Base-by-base conservation (phyloP, 140 eudicot species). In the Anethum foeniculum region DNA sequence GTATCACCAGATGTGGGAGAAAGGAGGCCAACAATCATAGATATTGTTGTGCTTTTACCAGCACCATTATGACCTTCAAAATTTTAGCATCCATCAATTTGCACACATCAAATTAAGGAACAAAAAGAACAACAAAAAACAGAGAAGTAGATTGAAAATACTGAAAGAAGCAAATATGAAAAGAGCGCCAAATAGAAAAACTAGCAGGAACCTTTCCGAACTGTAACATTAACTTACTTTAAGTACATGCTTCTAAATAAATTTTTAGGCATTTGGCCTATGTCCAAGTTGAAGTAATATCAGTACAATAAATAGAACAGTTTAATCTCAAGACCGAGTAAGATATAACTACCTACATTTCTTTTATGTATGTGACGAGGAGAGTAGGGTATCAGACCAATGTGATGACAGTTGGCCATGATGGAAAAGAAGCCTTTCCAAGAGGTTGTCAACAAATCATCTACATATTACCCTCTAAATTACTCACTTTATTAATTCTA, bases 11-110 rank as follows among this genome's bases (percentile, higher is more conserved):
- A 91, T 72, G 99, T 89, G 38, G 99, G 99, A 81, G 84, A 86
- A 84, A 95, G 89, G 90, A 95, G 99, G 80, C 99, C 99, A 86
- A 93, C 99, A 44, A 95, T 97, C 98, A 95, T 91, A 52, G 99
- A 89, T 80, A 95, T 95, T 76, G 99, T 93, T 19, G 97, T 95
- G 90, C 99, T 95, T 82, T 95, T 95, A 72, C 99, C 99, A 84
- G 99, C 99, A 81, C 99, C 99, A 86, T 95, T 95, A 75, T 95
- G 99, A 67, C 99, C 99, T 90, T 71, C 84, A 88, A 71, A 84
- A 23, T 23, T 80, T 60, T 23, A 58, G n/a, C 36, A 47, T n/a
- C 54, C 30, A 23, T 64, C 41, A 75, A 38, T 39, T 58, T 44
- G 80, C n/a, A 51, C 7, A 71, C 27, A 71, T 25, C 76, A 19